Percentiles rank a stretch among this genome's conserved stretches.
These are phyloP conservation scores for Xerocomellus chrysenteron DNA, from an alignment of 768 basidiomycete genomes.

Conservation along the genomic window DNA sequence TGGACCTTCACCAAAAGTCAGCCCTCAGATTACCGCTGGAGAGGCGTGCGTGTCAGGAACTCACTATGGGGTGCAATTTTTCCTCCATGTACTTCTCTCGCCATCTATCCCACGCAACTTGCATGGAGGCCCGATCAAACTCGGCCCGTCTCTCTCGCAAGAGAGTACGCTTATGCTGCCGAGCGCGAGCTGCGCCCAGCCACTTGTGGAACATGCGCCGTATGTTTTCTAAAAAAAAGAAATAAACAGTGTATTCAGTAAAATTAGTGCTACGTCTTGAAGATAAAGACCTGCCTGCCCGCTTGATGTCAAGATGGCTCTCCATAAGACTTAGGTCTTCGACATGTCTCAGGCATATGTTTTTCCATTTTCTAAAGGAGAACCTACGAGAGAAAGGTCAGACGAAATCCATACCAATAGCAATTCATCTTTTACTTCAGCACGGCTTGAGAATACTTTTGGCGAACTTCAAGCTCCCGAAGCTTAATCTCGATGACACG, in stretches of 20 bases:
- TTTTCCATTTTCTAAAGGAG: slow-evolving; percentile 71
- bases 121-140: slow-evolving; percentile 50
- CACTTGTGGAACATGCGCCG: slow-evolving; percentile 71
- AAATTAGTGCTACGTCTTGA: neutral
- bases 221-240: slow-evolving; percentile 50
- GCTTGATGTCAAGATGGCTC: slow-evolving; percentile 77
- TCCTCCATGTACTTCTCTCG: slow-evolving; percentile 67
- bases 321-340: slow-evolving; percentile 80
- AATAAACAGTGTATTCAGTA: slow-evolving; percentile 1
- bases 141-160: slow-evolving; percentile 65
- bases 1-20: slow-evolving; percentile 30
- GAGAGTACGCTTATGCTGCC: slow-evolving; percentile 57
- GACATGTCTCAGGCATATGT: slow-evolving; percentile 55
- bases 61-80: slow-evolving; percentile 62
- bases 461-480: slow-evolving; percentile 63
- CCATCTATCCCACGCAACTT: slow-evolving; percentile 77
- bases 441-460: slow-evolving; percentile 41
- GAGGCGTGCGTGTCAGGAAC: slow-evolving; percentile 14
- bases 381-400: slow-evolving; percentile 37
- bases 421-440: slow-evolving; percentile 33
- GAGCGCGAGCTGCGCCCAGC: slow-evolving; percentile 57
- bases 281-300: slow-evolving; percentile 54
- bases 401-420: slow-evolving; percentile 12
- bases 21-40: neutral
- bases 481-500: slow-evolving; percentile 72